Conservation (phyloP, 140 eudicot species). For the Erigeron philadelphicus region DNA sequence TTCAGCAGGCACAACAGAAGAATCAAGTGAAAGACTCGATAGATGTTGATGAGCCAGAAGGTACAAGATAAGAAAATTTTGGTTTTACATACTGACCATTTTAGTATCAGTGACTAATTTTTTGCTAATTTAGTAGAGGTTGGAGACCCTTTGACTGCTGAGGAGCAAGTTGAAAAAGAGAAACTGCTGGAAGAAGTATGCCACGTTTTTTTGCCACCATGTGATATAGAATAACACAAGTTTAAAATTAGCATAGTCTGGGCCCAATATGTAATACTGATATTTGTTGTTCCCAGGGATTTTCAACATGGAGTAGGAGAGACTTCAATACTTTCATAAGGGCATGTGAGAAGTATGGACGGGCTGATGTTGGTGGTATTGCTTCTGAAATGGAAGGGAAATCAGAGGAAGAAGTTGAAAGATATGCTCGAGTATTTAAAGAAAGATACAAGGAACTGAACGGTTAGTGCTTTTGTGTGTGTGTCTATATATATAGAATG, state of each 20-base stretch:
- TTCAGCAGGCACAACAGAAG: slow-evolving; percentile 78
- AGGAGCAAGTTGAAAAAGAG: slow-evolving; percentile 96
- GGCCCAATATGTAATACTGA: not conserved
- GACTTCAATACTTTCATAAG: slow-evolving; percentile 86
- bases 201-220: not conserved
- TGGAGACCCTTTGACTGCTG: slow-evolving; percentile 97
- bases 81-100: not conserved
- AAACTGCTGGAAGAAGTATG: slow-evolving; percentile 74
- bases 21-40: slow-evolving; percentile 82
- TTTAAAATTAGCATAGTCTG: not conserved
- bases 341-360: slow-evolving; percentile 97
- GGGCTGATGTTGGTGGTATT: slow-evolving; percentile 68
- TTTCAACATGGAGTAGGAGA: slow-evolving; percentile 89
- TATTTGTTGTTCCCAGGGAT: slow-evolving; percentile 46
- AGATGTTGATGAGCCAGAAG: slow-evolving; percentile 97
- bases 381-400: slow-evolving; percentile 97
- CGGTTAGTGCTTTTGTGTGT: slow-evolving; percentile 44
- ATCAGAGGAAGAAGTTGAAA: slow-evolving; percentile 84
- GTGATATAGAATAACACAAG: not conserved
- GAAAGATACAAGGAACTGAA: slow-evolving; percentile 89
- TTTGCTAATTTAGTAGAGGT: slow-evolving; percentile 38
- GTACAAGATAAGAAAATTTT: slow-evolving; percentile 30
- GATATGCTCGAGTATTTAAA: slow-evolving; percentile 86
- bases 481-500: not conserved
- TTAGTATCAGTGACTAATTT: slow-evolving; percentile 10